phyloP scores from a whole-genome alignment of 2,329 filamentous ascomycete species.

The Diaporthe amygdali region DNA sequence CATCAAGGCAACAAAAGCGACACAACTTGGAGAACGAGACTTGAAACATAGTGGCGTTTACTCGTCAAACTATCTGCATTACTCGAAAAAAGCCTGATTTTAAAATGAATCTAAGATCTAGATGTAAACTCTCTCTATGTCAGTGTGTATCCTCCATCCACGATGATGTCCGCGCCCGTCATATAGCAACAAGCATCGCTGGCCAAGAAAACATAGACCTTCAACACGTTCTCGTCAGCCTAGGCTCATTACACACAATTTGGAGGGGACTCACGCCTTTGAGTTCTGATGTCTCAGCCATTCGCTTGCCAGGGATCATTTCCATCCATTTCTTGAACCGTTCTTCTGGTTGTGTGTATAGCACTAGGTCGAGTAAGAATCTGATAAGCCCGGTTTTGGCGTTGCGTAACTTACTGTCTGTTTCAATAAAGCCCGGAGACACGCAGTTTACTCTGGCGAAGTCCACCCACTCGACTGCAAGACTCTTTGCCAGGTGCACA shows the following conservation, averaged over 20 bases:
- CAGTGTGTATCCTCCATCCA: constrained; percentile 53
- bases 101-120: no score
- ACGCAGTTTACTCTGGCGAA: constrained; percentile 23
- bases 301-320: constrained; percentile 28
- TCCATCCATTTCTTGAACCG: constrained; percentile 26
- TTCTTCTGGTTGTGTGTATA: constrained; percentile 27
- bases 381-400: no score
- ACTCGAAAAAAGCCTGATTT: no score
- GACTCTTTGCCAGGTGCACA: constrained; percentile 18
- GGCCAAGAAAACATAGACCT: constrained; percentile 53
- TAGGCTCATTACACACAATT: no score
- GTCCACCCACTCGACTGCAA: constrained; percentile 19
- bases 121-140: background rate
- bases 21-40: no score
- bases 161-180: constrained; percentile 51
- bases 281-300: constrained; percentile 26
- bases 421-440: constrained; percentile 29
- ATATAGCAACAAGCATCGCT: constrained; percentile 54
- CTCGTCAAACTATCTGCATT: no score
- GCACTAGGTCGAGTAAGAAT: no score
- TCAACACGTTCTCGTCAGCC: background rate
- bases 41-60: no score
- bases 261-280: constrained; percentile 25
- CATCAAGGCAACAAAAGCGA: no score
- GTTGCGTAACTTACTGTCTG: no score